These are phyloP conservation scores for Cephaloascus albidus DNA, from an alignment of 805 yeast genomes.

Conservation along the genomic window DNA sequence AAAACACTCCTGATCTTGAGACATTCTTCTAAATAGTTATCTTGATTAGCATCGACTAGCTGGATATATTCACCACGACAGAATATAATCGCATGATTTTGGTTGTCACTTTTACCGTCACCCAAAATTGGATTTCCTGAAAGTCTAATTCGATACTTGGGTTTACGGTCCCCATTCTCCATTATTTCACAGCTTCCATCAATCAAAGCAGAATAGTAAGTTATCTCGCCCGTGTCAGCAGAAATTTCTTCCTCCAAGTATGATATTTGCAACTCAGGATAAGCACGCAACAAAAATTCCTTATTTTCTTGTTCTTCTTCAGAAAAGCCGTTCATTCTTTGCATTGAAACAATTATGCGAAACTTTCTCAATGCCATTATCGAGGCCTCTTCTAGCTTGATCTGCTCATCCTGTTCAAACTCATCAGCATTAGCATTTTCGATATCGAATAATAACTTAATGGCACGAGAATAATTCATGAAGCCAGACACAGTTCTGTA, in stretches of 20 bases:
- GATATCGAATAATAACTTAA: conserved; percentile 34
- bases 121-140: conserved; percentile 81
- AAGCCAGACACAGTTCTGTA: conserved; percentile 38
- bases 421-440: conserved; percentile 30
- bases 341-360: conserved; percentile 59
- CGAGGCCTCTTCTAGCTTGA: conserved; percentile 33
- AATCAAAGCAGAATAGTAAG: conserved; percentile 55
- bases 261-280: conserved; percentile 59
- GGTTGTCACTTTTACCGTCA: conserved; percentile 81
- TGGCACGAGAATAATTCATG: conserved; percentile 38
- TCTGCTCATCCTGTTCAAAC: conserved; percentile 19
- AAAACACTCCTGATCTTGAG: conserved; percentile 66
- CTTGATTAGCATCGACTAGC: conserved; percentile 78
- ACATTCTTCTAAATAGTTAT: conserved; percentile 75
- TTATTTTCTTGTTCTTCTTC: conserved; percentile 50
- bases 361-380: conserved; percentile 54
- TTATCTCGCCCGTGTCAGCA: conserved; percentile 30
- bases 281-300: conserved; percentile 51
- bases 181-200: conserved; percentile 61
- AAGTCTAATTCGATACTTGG: conserved; percentile 53
- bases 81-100: conserved; percentile 66
- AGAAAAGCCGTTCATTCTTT: conserved; percentile 42
- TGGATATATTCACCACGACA: conserved; percentile 77
- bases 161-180: conserved; percentile 48
- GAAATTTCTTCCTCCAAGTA: conserved; percentile 46